Percentiles rank a stretch among this genome's conserved stretches.
phyloP scores from a whole-genome alignment of 2,329 filamentous ascomycete genomes.

The Aureobasidium leucospermi region DNA sequence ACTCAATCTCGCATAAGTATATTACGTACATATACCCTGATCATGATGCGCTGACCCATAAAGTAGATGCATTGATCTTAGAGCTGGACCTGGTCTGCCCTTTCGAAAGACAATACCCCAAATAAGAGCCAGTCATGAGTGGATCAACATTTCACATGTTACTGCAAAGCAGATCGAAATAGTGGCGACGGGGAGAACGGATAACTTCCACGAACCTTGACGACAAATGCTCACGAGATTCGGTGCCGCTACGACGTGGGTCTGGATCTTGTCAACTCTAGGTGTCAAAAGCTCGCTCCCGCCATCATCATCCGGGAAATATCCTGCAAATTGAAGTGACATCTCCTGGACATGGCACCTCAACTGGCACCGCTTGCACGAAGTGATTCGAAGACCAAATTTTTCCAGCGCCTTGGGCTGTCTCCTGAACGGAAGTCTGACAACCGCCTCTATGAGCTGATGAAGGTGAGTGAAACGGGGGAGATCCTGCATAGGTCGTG shows the following conservation, averaged over 20 bases:
- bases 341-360: constrained; percentile 15
- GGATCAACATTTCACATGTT: not conserved
- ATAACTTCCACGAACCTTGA: not conserved
- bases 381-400: constrained; percentile 38
- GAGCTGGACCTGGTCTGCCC: not conserved
- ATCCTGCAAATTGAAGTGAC: not conserved
- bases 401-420: constrained; percentile 37
- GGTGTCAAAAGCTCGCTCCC: not conserved
- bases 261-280: not conserved
- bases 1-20: too few species aligned
- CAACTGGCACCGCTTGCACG: constrained; percentile 30
- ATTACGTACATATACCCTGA: too few species aligned
- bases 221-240: not conserved
- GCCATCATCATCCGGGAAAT: not conserved
- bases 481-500: not conserved
- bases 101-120: too few species aligned
- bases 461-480: constrained; percentile 31
- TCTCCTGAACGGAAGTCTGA: constrained; percentile 30
- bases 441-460: constrained; percentile 33
- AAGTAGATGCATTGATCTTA: not conserved
- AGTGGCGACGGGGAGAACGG: not conserved
- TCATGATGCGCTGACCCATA: not conserved
- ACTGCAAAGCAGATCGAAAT: not conserved
- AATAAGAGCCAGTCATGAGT: not conserved
- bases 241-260: not conserved